Evolutionary conservation across 306 rosid genomes (phyloP).

Genomic region (Biancaea sappan): DNA sequence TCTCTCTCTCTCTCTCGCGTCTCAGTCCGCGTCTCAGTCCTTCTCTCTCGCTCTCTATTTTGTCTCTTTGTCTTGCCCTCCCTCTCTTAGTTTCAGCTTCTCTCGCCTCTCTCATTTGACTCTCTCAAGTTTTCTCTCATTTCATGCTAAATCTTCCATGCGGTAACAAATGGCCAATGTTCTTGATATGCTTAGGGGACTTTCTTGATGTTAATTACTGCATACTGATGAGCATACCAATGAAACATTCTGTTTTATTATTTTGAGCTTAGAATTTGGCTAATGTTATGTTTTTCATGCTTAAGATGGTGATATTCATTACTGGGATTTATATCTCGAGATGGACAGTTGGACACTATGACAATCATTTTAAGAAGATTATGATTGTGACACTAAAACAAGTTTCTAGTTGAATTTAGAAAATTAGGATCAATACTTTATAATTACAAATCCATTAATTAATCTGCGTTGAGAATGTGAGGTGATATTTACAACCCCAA

Average conservation of each 20-base stretch:
- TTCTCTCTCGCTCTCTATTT: no score
- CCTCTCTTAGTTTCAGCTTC: no score
- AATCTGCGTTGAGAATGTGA: neutral
- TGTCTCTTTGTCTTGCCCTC: no score
- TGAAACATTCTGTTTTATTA: neutral
- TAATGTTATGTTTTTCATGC: neutral
- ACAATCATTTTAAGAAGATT: neutral
- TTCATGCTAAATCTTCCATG: neutral
- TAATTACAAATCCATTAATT: neutral
- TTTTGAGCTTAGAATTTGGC: neutral
- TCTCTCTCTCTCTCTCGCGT: no score
- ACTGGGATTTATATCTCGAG: neutral
- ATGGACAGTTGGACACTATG: neutral
- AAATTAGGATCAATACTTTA: neutral
- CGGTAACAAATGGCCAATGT: neutral
- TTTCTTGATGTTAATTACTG: neutral
- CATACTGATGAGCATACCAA: neutral
- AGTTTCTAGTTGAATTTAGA: neutral
- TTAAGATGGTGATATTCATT: neutral
- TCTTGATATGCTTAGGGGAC: slow-evolving; percentile 5
- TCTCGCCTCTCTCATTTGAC: no score
- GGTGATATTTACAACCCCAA: no score
- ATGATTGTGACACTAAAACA: neutral
- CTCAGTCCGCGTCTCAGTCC: no score
- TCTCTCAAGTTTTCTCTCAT: neutral